Evolutionary conservation across 345 rosid species (phyloP).

Genomic region (Dovyalis caffra): DNA sequence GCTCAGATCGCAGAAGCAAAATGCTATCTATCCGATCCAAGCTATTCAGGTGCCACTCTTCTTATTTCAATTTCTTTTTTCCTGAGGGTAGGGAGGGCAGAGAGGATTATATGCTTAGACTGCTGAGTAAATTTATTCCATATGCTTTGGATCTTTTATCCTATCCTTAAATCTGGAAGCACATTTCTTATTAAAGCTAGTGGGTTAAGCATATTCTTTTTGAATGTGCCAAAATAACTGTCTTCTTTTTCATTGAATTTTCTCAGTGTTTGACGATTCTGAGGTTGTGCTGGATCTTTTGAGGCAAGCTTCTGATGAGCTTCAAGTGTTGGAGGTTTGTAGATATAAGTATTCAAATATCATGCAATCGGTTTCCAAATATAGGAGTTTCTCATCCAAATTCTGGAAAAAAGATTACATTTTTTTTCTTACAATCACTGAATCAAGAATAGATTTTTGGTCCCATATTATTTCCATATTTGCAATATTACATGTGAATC

Average conservation of each 20-base stretch:
- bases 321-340: conserved; percentile 76
- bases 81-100: background rate
- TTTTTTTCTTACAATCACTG: background rate
- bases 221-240: background rate
- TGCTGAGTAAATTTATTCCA: too few species aligned
- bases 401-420: background rate
- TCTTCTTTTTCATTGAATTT: background rate
- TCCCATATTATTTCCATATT: background rate
- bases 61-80: background rate
- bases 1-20: conserved; percentile 88
- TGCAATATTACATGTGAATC: background rate
- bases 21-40: conserved; percentile 83
- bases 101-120: too few species aligned
- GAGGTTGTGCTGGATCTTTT: conserved; percentile 72
- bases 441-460: background rate
- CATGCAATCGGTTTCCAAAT: background rate
- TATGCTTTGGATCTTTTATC: too few species aligned
- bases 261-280: conserved; percentile 54
- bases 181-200: too few species aligned
- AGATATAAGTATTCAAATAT: background rate
- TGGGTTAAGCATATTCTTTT: background rate
- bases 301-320: conserved; percentile 79
- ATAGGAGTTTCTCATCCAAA: conserved; percentile 3
- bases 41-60: conserved; percentile 58
- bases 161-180: too few species aligned